phyloP scores from a whole-genome alignment of 192 early-diverging fungal genomes.

The Rhizophagus clarus region DNA sequence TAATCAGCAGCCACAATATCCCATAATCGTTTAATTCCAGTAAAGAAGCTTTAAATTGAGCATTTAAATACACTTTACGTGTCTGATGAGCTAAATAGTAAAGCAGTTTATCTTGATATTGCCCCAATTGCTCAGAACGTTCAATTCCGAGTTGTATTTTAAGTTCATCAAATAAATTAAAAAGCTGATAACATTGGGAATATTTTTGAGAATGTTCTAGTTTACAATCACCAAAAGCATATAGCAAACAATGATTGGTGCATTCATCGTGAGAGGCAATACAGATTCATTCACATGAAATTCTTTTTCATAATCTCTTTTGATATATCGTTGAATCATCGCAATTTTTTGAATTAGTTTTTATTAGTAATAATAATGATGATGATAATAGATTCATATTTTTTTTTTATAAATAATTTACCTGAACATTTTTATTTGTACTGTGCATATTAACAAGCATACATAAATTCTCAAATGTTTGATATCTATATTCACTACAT shows the following conservation, averaged over 20 bases:
- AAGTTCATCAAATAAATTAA: not conserved
- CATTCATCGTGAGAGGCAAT: not conserved
- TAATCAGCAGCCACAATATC: not conserved
- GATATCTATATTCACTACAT: slow-evolving; percentile 4
- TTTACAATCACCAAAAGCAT: not conserved
- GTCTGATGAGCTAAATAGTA: not conserved
- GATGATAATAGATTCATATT: too few relatives aligned
- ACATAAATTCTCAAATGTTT: slow-evolving; percentile 7
- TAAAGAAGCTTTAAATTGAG: slow-evolving; percentile 15
- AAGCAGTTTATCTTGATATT: not conserved
- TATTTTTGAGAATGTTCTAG: not conserved
- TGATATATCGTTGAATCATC: not conserved
- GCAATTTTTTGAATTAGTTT: not conserved
- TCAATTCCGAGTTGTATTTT: not conserved
- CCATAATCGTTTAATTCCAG: not conserved
- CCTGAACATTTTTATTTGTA: not conserved
- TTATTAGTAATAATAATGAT: too few relatives aligned
- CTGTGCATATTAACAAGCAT: not conserved
- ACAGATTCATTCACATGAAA: not conserved
- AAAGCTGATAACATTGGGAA: not conserved
- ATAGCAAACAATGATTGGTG: not conserved
- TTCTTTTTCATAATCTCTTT: not conserved
- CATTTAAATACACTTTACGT: not conserved
- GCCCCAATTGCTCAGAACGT: not conserved
- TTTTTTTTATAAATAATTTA: not conserved